Percentiles rank a stretch among this genome's conserved stretches.
Evolutionary conservation across 2,329 filamentous ascomycete species (phyloP).

Genomic region (Coleophoma eucalyptorum): DNA sequence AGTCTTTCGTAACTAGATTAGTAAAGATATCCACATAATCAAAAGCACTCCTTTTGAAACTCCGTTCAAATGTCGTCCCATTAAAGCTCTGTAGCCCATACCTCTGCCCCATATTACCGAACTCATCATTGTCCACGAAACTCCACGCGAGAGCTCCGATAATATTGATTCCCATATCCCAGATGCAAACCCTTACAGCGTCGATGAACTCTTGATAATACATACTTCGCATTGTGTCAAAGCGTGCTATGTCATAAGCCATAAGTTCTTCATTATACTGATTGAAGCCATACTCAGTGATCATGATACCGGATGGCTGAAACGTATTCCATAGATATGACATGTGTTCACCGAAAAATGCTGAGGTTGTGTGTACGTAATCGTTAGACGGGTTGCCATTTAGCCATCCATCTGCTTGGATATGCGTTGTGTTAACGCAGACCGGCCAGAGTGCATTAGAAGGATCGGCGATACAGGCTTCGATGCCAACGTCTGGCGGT

Average conservation of each 20-base stretch:
- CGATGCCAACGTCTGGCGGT: constrained; percentile 38
- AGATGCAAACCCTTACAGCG: constrained; percentile 38
- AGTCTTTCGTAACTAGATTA: not conserved
- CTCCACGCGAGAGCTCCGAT: constrained; percentile 40
- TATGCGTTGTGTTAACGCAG: constrained; percentile 45
- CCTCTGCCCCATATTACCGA: constrained; percentile 10
- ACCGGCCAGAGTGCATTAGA: constrained; percentile 43
- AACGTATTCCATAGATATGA: constrained; percentile 58
- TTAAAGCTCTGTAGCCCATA: constrained; percentile 2
- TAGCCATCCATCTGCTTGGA: constrained; percentile 47
- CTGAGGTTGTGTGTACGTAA: constrained; percentile 52
- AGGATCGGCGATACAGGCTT: constrained; percentile 41
- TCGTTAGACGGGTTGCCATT: constrained; percentile 48
- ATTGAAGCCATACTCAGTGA: constrained; percentile 54
- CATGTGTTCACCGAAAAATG: constrained; percentile 48
- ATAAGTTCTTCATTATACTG: constrained; percentile 42
- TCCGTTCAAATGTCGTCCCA: not conserved
- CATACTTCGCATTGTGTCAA: constrained; percentile 36
- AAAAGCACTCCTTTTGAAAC: constrained; percentile 2
- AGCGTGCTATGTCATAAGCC: constrained; percentile 37
- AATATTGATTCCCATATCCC: constrained; percentile 39
- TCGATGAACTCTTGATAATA: constrained; percentile 42
- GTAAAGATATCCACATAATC: constrained; percentile 2
- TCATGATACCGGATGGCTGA: constrained; percentile 35
- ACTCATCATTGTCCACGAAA: constrained; percentile 29